Evolutionary conservation across 768 basidiomycete species (phyloP), one percentile per base, ranked within the genome.

Genomic region (Lentinula edodes): DNA sequence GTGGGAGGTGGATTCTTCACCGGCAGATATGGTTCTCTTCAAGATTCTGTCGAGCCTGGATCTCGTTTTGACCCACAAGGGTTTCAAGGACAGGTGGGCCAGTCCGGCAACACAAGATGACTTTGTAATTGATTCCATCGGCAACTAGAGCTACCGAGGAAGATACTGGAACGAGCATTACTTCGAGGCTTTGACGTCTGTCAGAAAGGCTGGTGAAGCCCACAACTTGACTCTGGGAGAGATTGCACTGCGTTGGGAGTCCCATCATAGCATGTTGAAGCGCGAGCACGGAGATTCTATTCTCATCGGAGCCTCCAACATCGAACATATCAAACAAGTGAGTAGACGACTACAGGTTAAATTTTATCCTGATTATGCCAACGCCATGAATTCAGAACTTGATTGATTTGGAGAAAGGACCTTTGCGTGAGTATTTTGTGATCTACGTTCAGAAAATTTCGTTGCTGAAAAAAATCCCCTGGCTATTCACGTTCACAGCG

Each of bases 1-100:
- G 82, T 87, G 61, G 84, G 77, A 1, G 84, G 84, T 7, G 84
- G 85, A 0, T 79, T 85, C 63, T 82, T 86, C 62, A 83, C 85
- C 0, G 84, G 83, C 0, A 80, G 83, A 61, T 75, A 85, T 54
- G 65, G 65, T 9, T 76, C 75, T 0, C 58, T 72, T 7, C 72
- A 79, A 6, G 78, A 77, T 61, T 39, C 69, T 8, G 72, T 75
- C 35, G 83, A 85, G 63, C 61, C 74, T 16, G 84, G 85, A 15
- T 82, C 82, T 10, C 77, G 85, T 18, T 87, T 87, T 66, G 54
- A 55, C 23, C 38, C 54, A 84, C 86, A 62, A 73, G 79, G 0
- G 67, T 69, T 13, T 74, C 70, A 52, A 51, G 39, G 12, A 82
- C 83, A 65, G 86, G 85, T 34, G 48, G 16, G 16, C n/a, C 28